A percentile compares a stretch with the other conserved stretches of the same genome.
Conservation (phyloP, 352 stramenopile species). For the Elongisporangium undulatum region DNA sequence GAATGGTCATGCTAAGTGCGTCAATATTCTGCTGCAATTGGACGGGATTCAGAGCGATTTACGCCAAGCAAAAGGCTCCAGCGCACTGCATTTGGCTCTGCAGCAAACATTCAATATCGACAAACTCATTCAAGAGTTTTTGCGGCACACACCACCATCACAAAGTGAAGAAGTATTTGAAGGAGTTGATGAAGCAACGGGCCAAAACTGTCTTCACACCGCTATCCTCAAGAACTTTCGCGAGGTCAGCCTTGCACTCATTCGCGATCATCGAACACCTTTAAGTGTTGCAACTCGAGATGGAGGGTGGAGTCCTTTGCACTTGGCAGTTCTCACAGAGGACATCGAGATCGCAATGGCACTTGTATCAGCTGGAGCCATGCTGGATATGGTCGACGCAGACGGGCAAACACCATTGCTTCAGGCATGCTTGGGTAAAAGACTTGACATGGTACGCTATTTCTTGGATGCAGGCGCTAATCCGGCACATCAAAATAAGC, state of each 20-base stretch:
- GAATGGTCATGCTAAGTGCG: constrained; percentile 34
- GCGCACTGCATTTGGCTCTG: constrained; percentile 55
- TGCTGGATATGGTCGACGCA: constrained; percentile 55
- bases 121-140: constrained; percentile 37
- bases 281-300: constrained; percentile 48
- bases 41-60: constrained; percentile 18
- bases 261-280: constrained; percentile 29
- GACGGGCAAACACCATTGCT: constrained; percentile 57
- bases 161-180: constrained; percentile 29
- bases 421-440: constrained; percentile 47
- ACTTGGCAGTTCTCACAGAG: constrained; percentile 63
- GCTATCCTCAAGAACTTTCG: constrained; percentile 62
- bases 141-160: constrained; percentile 12
- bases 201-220: constrained; percentile 53
- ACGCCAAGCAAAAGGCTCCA: constrained; percentile 31
- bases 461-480: constrained; percentile 49
- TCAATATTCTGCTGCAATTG: constrained; percentile 26
- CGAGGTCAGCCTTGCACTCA: constrained; percentile 31
- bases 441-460: constrained; percentile 41
- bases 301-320: constrained; percentile 45
- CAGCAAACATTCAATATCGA: constrained; percentile 65
- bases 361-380: constrained; percentile 37
- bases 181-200: constrained; percentile 37
- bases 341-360: constrained; percentile 39
- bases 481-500: constrained; percentile 60